These are phyloP conservation scores for Keqinozyma sinolaborantium DNA, from an alignment of 1,139 yeast genomes.

Conservation along the genomic window DNA sequence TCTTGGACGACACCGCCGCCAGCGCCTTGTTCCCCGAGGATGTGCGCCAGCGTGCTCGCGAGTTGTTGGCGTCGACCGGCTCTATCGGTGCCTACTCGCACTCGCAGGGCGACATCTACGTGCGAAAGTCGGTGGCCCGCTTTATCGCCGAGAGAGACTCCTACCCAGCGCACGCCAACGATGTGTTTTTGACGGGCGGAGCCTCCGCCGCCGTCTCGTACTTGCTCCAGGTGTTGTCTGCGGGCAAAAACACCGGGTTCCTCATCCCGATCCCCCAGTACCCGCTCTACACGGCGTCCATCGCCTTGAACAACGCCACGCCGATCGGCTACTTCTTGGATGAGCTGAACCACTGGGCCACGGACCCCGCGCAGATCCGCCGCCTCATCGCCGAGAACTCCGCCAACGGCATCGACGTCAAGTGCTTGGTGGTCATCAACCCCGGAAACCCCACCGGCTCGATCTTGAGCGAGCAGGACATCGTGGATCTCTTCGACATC, in stretches of 20 bases:
- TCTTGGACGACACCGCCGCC: conserved; percentile 35
- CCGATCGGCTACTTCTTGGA: conserved; percentile 87
- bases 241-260: conserved; percentile 71
- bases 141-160: conserved; percentile 67
- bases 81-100: conserved; percentile 94
- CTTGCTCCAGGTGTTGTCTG: conserved; percentile 66
- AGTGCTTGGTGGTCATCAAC: conserved; percentile 87
- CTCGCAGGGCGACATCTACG: conserved; percentile 77
- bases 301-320: conserved; percentile 76
- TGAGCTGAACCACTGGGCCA: conserved; percentile 80
- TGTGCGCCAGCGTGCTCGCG: conserved; percentile 66
- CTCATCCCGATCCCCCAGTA: conserved; percentile 97
- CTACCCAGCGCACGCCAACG: conserved; percentile 54
- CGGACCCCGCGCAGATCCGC: conserved; percentile 67
- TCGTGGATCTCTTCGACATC: conserved; percentile 65
- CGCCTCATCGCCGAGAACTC: conserved; percentile 49
- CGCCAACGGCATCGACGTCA: conserved; percentile 57
- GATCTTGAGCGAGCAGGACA: conserved; percentile 60
- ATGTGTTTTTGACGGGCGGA: conserved; percentile 84
- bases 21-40: conserved; percentile 56
- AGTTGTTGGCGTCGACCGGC: conserved; percentile 58
- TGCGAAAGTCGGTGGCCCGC: conserved; percentile 75
- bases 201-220: conserved; percentile 89
- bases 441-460: conserved; percentile 99
- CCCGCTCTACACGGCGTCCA: conserved; percentile 90